phyloP scores from a whole-genome alignment of 768 basidiomycete genomes.

The Boletus eberwhitei region DNA sequence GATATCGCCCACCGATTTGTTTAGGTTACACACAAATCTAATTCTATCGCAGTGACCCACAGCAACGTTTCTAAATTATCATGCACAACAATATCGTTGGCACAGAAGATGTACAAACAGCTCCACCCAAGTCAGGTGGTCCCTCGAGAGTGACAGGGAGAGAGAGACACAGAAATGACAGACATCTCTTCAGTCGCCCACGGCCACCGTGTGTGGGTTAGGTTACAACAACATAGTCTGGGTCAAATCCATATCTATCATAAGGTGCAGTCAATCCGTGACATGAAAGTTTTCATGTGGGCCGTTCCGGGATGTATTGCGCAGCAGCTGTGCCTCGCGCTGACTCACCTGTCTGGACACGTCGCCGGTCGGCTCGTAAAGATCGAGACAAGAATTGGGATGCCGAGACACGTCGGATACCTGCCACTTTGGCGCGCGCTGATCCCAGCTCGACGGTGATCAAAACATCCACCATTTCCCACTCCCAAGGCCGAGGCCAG shows the following conservation, averaged over 20 bases:
- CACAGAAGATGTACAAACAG: constrained; percentile 9
- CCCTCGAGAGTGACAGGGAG: constrained; percentile 6
- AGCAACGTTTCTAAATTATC: not conserved
- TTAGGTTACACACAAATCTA: not conserved
- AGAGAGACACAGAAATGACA: constrained; percentile 7
- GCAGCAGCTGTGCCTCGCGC: constrained; percentile 4
- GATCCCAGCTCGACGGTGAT: constrained; percentile 1
- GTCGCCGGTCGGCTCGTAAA: constrained; percentile 1
- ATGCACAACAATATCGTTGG: constrained; percentile 12
- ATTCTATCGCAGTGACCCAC: not conserved
- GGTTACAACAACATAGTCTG: constrained; percentile 19
- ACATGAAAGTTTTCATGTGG: constrained; percentile 7
- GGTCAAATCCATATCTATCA: constrained; percentile 22
- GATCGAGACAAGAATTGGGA: constrained; percentile 5
- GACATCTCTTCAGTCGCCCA: constrained; percentile 6
- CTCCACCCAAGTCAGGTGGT: constrained; percentile 7
- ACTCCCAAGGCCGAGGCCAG: constrained; percentile 26
- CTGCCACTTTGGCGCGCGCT: constrained; percentile 1
- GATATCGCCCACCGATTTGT: not conserved
- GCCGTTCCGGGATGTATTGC: not conserved
- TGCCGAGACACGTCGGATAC: constrained; percentile 6
- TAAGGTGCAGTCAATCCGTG: constrained; percentile 11
- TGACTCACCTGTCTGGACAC: constrained; percentile 24
- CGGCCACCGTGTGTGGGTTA: constrained; percentile 4
- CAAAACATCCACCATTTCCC: constrained; percentile 35